These are phyloP conservation scores for Perkinsus marinus DNA, from an alignment of 169 alveolate species.

Conservation along the genomic window DNA sequence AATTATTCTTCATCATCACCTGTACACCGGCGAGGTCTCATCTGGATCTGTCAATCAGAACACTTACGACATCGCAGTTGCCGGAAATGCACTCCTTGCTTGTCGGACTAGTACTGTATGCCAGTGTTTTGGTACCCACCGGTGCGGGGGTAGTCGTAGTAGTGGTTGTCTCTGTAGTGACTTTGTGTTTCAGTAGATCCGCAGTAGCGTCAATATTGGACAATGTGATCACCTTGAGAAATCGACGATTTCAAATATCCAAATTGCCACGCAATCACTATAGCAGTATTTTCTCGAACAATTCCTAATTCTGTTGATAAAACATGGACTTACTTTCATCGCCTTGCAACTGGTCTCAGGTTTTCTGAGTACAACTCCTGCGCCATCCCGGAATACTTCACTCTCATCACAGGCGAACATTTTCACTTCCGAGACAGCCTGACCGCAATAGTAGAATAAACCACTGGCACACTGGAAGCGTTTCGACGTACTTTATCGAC, in stretches of 20 bases:
- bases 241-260: no score
- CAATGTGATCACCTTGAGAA: neutral
- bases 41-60: no score
- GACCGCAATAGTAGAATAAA: neutral
- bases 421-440: neutral
- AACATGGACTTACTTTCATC: neutral
- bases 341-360: neutral
- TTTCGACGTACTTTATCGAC: neutral
- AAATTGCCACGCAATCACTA: no score
- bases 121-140: neutral
- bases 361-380: neutral
- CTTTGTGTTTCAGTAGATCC: neutral
- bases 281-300: no score
- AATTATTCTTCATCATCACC: neutral
- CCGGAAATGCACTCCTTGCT: neutral
- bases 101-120: neutral
- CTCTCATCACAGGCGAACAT: neutral
- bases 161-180: neutral
- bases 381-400: neutral
- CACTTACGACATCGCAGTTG: neutral
- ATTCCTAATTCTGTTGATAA: neutral
- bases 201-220: neutral
- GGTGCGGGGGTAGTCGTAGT: neutral
- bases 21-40: neutral
- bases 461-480: neutral